Percentiles rank a stretch among this genome's conserved stretches.
Conservation (phyloP, 495 filamentous ascomycete genomes). For the Penicillium samsonianum region DNA sequence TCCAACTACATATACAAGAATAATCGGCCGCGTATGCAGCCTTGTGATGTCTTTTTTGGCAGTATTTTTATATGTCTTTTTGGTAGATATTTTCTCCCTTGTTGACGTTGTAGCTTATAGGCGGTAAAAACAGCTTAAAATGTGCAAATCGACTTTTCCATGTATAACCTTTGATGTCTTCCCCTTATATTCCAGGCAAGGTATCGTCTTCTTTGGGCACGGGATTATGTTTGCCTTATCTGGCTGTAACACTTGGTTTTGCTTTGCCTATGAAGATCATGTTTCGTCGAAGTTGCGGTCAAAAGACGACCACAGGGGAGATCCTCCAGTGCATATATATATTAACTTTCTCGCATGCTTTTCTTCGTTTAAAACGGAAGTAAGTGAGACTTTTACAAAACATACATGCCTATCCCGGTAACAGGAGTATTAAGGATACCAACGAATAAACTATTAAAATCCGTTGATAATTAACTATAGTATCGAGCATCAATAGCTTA, state of each 20-base stretch:
- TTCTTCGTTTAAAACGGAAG: not conserved
- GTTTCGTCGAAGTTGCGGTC: not conserved
- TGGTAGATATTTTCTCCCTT: no score
- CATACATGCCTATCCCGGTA: not conserved
- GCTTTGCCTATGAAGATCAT: not conserved
- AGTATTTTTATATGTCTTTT: no score
- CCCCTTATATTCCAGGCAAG: not conserved
- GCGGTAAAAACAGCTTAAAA: no score
- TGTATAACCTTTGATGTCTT: no score
- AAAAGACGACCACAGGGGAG: not conserved
- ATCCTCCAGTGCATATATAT: not conserved
- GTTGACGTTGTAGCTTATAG: no score
- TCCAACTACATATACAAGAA: not conserved
- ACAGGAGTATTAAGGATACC: not conserved
- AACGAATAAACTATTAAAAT: not conserved
- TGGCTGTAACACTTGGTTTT: no score
- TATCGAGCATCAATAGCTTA: not conserved
- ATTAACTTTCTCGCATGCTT: not conserved
- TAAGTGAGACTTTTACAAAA: not conserved
- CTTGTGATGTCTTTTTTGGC: no score
- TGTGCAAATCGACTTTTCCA: no score
- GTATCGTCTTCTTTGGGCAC: not conserved
- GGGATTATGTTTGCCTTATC: not conserved
- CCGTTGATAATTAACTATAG: not conserved
- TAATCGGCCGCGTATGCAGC: no score